Conservation (phyloP, 257 asterid genomes). For the Jacaranda mimosifolia region DNA sequence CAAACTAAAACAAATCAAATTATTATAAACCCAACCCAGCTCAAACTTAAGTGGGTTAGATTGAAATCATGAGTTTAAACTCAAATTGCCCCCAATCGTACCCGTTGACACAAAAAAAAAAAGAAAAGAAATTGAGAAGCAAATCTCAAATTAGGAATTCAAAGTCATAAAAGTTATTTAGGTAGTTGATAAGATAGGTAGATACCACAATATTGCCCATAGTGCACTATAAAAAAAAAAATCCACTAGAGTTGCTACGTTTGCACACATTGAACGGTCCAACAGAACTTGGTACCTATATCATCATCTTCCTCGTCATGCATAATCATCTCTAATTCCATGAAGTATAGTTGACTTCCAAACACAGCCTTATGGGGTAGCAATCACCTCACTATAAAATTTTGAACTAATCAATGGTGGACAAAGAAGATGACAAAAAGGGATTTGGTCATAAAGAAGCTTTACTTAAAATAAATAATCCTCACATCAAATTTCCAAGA, state of each 20-base stretch:
- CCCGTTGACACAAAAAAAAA: too few species aligned
- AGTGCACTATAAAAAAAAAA: neutral
- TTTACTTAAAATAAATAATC: neutral
- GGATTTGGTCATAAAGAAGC: slow-evolving; percentile 1
- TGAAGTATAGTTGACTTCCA: slow-evolving; percentile 1
- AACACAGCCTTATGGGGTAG: neutral
- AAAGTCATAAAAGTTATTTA: too few species aligned
- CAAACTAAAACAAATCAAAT: too few species aligned
- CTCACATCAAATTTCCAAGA: neutral
- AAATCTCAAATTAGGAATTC: too few species aligned
- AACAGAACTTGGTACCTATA: slow-evolving; percentile 10
- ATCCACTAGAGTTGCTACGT: neutral
- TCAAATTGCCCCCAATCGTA: too few species aligned
- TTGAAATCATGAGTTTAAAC: too few species aligned
- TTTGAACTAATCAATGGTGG: slow-evolving; percentile 15
- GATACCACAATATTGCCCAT: neutral
- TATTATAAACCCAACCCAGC: too few species aligned
- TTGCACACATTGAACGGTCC: slow-evolving; percentile 22
- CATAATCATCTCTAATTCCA: neutral
- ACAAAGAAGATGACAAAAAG: neutral
- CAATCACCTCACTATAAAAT: neutral
- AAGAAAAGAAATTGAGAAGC: too few species aligned
- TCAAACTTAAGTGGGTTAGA: too few species aligned
- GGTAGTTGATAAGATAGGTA: neutral
- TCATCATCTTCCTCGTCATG: neutral